These are phyloP conservation scores for Botryotinia calthae DNA, from an alignment of 2,329 filamentous ascomycete species.

Conservation along the genomic window DNA sequence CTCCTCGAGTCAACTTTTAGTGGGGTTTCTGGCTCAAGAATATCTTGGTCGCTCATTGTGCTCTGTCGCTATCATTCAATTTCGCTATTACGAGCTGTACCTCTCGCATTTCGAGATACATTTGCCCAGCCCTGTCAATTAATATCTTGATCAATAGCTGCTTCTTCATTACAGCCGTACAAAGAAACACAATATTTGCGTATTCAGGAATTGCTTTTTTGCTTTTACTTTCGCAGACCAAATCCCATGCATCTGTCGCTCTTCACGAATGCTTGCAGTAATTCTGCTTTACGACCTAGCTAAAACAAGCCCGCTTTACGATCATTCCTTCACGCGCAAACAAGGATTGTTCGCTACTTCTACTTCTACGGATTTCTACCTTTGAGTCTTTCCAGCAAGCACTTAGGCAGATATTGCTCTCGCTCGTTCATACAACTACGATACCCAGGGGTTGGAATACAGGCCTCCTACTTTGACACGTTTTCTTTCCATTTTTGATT, in stretches of 20 bases:
- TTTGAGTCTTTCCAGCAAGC: background rate
- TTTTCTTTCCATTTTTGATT: background rate
- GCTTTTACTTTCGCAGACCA: background rate
- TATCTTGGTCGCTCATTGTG: background rate
- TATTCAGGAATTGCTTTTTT: background rate
- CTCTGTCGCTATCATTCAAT: background rate
- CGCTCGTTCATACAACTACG: background rate
- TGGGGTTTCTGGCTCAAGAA: background rate
- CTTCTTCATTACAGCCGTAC: background rate
- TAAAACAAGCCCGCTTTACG: background rate
- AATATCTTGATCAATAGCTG: background rate
- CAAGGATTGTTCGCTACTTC: background rate
- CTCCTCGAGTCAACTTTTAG: constrained; percentile 13
- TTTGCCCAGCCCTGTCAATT: background rate
- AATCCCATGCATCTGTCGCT: background rate
- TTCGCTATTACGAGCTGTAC: background rate
- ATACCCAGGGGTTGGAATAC: background rate
- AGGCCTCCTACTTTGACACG: background rate
- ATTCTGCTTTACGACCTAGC: background rate
- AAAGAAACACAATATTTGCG: background rate
- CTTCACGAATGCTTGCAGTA: background rate
- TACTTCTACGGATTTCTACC: background rate
- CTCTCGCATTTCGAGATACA: background rate
- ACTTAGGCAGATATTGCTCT: background rate
- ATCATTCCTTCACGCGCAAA: background rate